phyloP scores from a whole-genome alignment of 2,329 filamentous ascomycete species.

The Coccinonectria pachysandricola region DNA sequence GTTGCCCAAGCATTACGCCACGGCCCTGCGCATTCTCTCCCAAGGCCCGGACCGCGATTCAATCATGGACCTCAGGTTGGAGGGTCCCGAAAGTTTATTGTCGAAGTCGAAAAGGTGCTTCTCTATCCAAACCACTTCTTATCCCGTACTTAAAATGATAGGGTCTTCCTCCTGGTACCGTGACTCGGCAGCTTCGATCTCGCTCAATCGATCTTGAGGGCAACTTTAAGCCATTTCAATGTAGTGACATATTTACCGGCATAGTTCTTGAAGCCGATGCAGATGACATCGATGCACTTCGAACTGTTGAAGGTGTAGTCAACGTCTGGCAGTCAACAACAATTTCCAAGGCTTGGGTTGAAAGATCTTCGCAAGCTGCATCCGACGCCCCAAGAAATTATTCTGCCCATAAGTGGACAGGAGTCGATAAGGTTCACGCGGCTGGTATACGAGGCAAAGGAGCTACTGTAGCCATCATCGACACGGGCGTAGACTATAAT shows the following conservation, averaged over 20 bases:
- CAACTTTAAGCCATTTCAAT: slow-evolving; percentile 22
- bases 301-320: slow-evolving; percentile 22
- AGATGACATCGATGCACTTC: slow-evolving; percentile 24
- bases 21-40: slow-evolving; percentile 2
- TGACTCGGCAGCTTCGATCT: slow-evolving; percentile 15
- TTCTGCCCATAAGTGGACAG: slow-evolving; percentile 28
- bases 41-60: slow-evolving; percentile 1
- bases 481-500: slow-evolving; percentile 30
- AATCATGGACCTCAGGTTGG: slow-evolving; percentile 3
- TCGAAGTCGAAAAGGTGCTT: slow-evolving; percentile 17
- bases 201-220: slow-evolving; percentile 7
- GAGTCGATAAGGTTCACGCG: slow-evolving; percentile 28
- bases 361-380: slow-evolving; percentile 6
- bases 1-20: no score
- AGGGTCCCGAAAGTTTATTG: slow-evolving; percentile 14
- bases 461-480: slow-evolving; percentile 28
- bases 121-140: slow-evolving; percentile 1
- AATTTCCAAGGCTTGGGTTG: slow-evolving; percentile 13
- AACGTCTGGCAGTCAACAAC: slow-evolving; percentile 28
- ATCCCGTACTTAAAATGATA: slow-evolving; percentile 8
- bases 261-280: slow-evolving; percentile 22
- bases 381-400: slow-evolving; percentile 18
- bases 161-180: slow-evolving; percentile 6
- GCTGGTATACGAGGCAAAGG: slow-evolving; percentile 28
- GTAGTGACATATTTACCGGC: slow-evolving; percentile 26